Evolutionary conservation across 352 stramenopile genomes (phyloP).

Genomic region (Globisporangium cylindrosporum): DNA sequence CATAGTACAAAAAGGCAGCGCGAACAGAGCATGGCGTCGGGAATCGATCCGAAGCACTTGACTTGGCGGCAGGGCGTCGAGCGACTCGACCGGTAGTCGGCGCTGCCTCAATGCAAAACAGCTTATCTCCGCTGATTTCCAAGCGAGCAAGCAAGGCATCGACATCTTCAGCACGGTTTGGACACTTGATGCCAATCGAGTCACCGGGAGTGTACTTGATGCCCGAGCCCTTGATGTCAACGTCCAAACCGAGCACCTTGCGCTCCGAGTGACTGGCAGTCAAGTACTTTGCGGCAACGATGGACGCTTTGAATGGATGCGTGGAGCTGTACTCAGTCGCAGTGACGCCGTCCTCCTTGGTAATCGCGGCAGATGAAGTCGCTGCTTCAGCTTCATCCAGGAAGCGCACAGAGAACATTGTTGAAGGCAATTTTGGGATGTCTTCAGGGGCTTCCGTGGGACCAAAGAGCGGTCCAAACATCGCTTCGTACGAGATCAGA

Average conservation of each 20-base stretch:
- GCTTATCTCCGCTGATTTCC: constrained; percentile 30
- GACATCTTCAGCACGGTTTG: constrained; percentile 67
- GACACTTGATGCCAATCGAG: constrained; percentile 83
- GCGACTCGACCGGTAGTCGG: constrained; percentile 19
- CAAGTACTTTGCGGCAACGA: constrained; percentile 48
- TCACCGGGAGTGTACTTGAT: constrained; percentile 82
- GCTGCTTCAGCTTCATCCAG: constrained; percentile 20
- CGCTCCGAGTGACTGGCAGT: constrained; percentile 42
- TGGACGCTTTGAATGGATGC: constrained; percentile 45
- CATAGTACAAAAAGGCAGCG: constrained; percentile 66
- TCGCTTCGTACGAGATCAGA: constrained; percentile 50
- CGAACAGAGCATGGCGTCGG: constrained; percentile 60
- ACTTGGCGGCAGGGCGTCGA: constrained; percentile 19
- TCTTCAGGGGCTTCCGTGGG: constrained; percentile 43
- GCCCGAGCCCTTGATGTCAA: constrained; percentile 39
- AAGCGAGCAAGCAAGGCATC: constrained; percentile 61
- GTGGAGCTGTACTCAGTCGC: constrained; percentile 39
- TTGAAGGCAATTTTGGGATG: constrained; percentile 51
- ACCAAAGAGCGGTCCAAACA: constrained; percentile 44
- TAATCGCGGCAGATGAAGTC: neutral
- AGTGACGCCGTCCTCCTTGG: neutral
- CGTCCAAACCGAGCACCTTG: constrained; percentile 55
- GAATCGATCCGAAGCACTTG: constrained; percentile 39
- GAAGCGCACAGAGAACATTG: constrained; percentile 47
- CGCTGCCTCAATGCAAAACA: constrained; percentile 36